Percentiles rank a stretch among this genome's conserved stretches.
Conservation (phyloP, 306 rosid species). For the Ormosia semicastrata region DNA sequence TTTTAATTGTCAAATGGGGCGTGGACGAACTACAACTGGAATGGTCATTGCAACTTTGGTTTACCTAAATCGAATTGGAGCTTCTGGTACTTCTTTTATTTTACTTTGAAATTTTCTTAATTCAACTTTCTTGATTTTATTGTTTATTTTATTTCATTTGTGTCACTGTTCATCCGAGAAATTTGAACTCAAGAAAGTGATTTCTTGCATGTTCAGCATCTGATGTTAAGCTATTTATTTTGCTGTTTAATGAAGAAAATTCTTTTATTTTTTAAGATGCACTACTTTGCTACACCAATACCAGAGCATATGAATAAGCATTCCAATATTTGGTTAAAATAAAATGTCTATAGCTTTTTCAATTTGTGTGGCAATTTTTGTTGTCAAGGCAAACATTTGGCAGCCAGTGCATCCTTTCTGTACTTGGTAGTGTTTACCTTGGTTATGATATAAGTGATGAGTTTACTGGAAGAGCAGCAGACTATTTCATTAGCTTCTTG, state of each 20-base stretch:
- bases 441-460: background rate
- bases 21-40: constrained; percentile 93
- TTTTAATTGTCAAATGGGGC: constrained; percentile 98
- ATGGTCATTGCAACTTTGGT: constrained; percentile 93
- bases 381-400: background rate
- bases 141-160: background rate
- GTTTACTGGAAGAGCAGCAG: background rate
- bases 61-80: constrained; percentile 79
- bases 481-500: background rate
- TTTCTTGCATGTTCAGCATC: background rate
- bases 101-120: background rate
- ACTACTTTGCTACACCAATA: background rate
- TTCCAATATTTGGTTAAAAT: background rate
- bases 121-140: constrained; percentile 17
- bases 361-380: constrained; percentile 6
- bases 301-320: background rate
- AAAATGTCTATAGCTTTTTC: constrained; percentile 5
- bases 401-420: background rate
- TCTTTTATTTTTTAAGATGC: background rate
- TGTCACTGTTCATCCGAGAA: background rate
- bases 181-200: background rate
- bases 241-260: background rate
- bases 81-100: constrained; percentile 56
- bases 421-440: background rate
- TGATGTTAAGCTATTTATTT: background rate